Evolutionary conservation across 257 asterid genomes (phyloP), one percentile per base, ranked within the genome.

Genomic region (Ajuga chamaepitys): DNA sequence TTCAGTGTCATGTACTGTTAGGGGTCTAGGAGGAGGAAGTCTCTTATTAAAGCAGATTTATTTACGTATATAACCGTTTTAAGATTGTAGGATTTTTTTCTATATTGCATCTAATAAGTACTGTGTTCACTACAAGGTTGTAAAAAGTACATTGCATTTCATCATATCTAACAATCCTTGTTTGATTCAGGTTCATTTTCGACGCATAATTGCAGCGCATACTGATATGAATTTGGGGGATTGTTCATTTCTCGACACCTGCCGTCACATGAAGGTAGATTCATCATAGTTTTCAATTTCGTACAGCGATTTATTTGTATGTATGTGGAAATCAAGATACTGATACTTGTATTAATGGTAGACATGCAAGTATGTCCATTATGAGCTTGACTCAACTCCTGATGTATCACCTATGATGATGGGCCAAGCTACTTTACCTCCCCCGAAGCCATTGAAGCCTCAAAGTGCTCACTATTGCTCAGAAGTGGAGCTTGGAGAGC

Each of bases 331-430:
- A 71, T 63, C 12, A 62, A 50, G 48, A 20, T 61, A 38, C 58
- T 56, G 26, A 74, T 41, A 34, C 62, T 38, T 53, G 17, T 56
- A 10, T 17, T 38, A 28, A 52, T 66, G 54, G 64, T 73, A 94
- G 99, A 94, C 99, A 17, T 90, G 99, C 92, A 94, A 94, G 78
- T 94, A 90, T 74, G 97, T 94, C 66, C 99, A 94, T 73, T 94
- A 94, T 47, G 99, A 94, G 79, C 97, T 94, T 13, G 99, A 94
- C 80, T 79, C 99, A 57, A 86, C 95, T 45, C 95, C 88, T 48
- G 99, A 89, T 67, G 81, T 82, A 69, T 83, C 95, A 38, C 86
- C 82, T 58, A 74, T 84, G 84, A 85, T 85, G 91, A 78, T 86
- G 82, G 96, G 97, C 26, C 82, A 77, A 72, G 67, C 76, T 68